Percentiles rank a stretch among this genome's conserved stretches.
Evolutionary conservation across 148 eudicot genomes (phyloP).

Genomic region (Fagopyrum esculentum): DNA sequence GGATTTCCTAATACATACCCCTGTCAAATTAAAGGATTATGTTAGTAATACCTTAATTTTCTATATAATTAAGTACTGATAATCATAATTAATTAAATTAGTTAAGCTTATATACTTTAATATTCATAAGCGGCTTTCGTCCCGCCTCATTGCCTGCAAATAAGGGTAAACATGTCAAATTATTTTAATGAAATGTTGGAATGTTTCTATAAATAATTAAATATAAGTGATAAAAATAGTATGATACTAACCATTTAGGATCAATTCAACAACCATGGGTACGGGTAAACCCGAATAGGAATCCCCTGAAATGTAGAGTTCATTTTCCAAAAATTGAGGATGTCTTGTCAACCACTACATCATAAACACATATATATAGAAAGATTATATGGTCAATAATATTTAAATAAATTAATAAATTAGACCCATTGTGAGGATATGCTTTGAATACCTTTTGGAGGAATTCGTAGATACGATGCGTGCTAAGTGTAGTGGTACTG

Average conservation of each 20-base stretch:
- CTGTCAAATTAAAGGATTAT: constrained; percentile 10
- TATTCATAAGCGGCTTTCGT: constrained; percentile 8
- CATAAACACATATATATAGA: background rate
- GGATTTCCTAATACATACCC: constrained; percentile 34
- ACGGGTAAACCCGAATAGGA: constrained; percentile 27
- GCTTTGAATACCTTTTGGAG: constrained; percentile 16
- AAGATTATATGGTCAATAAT: background rate
- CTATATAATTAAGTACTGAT: too few relatives aligned
- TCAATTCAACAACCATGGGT: constrained; percentile 27
- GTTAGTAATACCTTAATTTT: too few relatives aligned
- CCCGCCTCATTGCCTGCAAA: constrained; percentile 19
- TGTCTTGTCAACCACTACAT: constrained; percentile 30
- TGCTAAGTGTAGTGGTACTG: constrained; percentile 3
- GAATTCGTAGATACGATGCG: constrained; percentile 13
- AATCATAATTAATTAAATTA: too few relatives aligned
- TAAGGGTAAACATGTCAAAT: background rate
- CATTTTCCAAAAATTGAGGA: constrained; percentile 21
- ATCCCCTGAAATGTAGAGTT: constrained; percentile 25
- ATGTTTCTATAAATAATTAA: too few relatives aligned
- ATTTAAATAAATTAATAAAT: too few relatives aligned
- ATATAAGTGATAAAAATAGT: too few relatives aligned
- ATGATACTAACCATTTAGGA: constrained; percentile 18
- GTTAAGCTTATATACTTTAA: constrained; percentile 10
- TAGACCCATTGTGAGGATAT: background rate
- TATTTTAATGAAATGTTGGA: too few relatives aligned